Evolutionary conservation across 768 basidiomycete species (phyloP), one percentile per base, ranked within the genome.

Genomic region (Mycena alexandri): DNA sequence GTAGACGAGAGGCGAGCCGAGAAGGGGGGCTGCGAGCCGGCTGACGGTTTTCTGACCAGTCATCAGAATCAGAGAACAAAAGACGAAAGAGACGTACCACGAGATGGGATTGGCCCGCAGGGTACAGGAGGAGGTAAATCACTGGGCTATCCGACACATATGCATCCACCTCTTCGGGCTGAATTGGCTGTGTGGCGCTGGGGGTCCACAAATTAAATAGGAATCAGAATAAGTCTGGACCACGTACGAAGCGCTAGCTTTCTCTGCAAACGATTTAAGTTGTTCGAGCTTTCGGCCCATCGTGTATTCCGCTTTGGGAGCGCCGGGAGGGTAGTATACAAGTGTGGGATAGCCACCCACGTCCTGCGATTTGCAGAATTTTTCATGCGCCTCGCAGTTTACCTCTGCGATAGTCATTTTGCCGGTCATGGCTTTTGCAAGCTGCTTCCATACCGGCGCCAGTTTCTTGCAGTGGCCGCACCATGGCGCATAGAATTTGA

Each of bases 401-500:
- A 99, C 91, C 68, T 97, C 90, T 3, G 90, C 95, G 11, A 99
- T 81, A 43, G 87, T 91, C 34, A 96, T 81, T 53, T 89, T 89
- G 67, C 84, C 81, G 71, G 91, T 86, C 85, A 96, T 89, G 22
- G 81, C 80, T 54, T 80, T 78, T 0, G 93, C 96, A 4, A 99
- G 86, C 54, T 91, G 83, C 1, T 80, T 81, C 94, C 95, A 99
- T 0, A 82, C 85, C 57, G 90, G 95, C 0, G 94, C 93, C 2
- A 99, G 85, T 75, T 94, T 94, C 81, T 98, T 96, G 86, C 97
- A 99, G 79, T 99, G 96, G 5, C 93, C 93, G 76, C 96, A 98
- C 94, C 96, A 99, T 0, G 96, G 96, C 0, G 96, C 97, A 76
- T 87, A 99, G 82, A 93, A 99, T 71, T 84, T 80, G 75, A 83